Evolutionary conservation across 192 early-diverging fungal species (phyloP).

Genomic region (Dissophora globulifera): DNA sequence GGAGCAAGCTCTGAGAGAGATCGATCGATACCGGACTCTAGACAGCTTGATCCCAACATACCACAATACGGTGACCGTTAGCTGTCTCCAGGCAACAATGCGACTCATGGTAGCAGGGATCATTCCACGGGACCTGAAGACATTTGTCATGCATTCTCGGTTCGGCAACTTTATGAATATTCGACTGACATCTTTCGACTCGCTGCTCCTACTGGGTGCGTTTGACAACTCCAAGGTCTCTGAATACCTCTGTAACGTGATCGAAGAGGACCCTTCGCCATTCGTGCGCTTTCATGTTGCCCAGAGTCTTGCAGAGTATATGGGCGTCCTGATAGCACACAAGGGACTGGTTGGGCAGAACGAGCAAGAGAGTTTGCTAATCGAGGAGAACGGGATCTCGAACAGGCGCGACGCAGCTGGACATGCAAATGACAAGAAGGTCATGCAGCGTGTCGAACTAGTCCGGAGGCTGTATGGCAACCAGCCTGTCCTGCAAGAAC

Average conservation of each 20-base stretch:
- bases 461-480: slow-evolving; percentile 39
- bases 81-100: slow-evolving; percentile 78
- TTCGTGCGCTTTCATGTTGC: slow-evolving; percentile 69
- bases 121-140: slow-evolving; percentile 70
- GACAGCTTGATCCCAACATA: slow-evolving; percentile 89
- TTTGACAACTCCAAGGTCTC: slow-evolving; percentile 56
- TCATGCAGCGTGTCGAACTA: slow-evolving; percentile 15
- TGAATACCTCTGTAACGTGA: slow-evolving; percentile 69
- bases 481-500: slow-evolving; percentile 26
- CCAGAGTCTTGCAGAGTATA: slow-evolving; percentile 56
- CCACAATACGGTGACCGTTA: slow-evolving; percentile 85
- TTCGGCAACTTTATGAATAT: slow-evolving; percentile 78
- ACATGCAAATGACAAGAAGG: slow-evolving; percentile 18
- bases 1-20: slow-evolving; percentile 68
- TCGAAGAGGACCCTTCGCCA: slow-evolving; percentile 71
- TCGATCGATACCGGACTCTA: slow-evolving; percentile 79
- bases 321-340: slow-evolving; percentile 58
- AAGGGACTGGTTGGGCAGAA: slow-evolving; percentile 11
- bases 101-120: slow-evolving; percentile 75
- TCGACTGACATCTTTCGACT: slow-evolving; percentile 78
- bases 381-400: slow-evolving; percentile 60
- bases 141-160: slow-evolving; percentile 80
- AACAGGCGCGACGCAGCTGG: slow-evolving; percentile 33
- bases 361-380: slow-evolving; percentile 54
- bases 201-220: slow-evolving; percentile 78